Evolutionary conservation across 2,329 filamentous ascomycete genomes (phyloP).

Genomic region (Cordyceps farinosa): DNA sequence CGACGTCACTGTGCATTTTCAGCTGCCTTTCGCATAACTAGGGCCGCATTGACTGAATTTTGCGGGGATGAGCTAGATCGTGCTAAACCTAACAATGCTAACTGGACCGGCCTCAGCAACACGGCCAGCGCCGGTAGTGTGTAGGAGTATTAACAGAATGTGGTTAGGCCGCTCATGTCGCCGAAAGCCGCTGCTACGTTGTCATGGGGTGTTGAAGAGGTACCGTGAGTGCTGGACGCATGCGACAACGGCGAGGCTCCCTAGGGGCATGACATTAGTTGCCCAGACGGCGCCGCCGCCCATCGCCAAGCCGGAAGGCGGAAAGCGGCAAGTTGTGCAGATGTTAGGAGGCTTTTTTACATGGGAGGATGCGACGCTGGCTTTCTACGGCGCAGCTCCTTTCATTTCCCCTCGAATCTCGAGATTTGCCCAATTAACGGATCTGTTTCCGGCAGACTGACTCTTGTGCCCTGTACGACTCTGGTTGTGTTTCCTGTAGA

Average conservation of each 20-base stretch:
- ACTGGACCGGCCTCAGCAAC: neutral
- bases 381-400: neutral
- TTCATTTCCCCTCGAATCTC: neutral
- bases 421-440: neutral
- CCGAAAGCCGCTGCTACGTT: neutral
- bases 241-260: neutral
- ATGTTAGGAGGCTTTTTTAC: neutral
- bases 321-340: neutral
- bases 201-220: neutral
- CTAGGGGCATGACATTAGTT: neutral
- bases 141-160: neutral
- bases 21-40: slow-evolving; percentile 8
- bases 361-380: neutral
- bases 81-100: neutral
- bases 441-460: neutral
- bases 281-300: neutral
- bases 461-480: neutral
- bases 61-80: slow-evolving; percentile 2
- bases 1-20: slow-evolving; percentile 8
- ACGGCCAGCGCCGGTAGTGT: neutral
- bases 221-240: neutral
- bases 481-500: neutral
- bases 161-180: neutral
- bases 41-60: slow-evolving; percentile 7
- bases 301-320: slow-evolving; percentile 11